Percentiles rank a stretch among this genome's conserved stretches.
phyloP scores from a whole-genome alignment of 352 stramenopile species.

The Thraustotheca clavata region DNA sequence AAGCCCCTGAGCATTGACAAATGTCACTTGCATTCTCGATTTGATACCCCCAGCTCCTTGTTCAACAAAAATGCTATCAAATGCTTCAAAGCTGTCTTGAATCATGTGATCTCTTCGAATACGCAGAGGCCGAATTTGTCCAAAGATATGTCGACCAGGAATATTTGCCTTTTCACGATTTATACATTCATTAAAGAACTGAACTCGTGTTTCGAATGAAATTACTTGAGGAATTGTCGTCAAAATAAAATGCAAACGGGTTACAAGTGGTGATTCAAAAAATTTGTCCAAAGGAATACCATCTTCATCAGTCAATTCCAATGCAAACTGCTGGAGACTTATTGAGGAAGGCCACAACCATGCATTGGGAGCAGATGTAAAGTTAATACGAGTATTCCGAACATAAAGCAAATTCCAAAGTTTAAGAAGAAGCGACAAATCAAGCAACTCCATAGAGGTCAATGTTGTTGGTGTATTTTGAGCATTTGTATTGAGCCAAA shows the following conservation, averaged over 20 bases:
- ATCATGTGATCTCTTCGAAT: constrained; percentile 84
- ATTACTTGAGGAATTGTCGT: constrained; percentile 73
- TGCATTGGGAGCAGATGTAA: constrained; percentile 26
- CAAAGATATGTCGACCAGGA: constrained; percentile 52
- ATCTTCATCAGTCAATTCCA: constrained; percentile 56
- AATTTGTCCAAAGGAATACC: constrained; percentile 22
- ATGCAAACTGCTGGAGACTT: constrained; percentile 48
- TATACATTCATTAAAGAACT: constrained; percentile 64
- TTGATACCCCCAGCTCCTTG: constrained; percentile 71
- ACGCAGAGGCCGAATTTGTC: constrained; percentile 38
- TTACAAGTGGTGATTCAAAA: not conserved
- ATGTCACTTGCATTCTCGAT: constrained; percentile 85
- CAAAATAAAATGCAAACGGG: constrained; percentile 35
- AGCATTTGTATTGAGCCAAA: constrained; percentile 18
- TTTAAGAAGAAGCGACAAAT: constrained; percentile 45
- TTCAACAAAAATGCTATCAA: constrained; percentile 48
- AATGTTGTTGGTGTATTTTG: not conserved
- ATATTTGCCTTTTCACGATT: constrained; percentile 50
- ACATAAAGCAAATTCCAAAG: constrained; percentile 78
- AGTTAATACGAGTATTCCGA: constrained; percentile 49
- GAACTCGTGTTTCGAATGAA: constrained; percentile 64
- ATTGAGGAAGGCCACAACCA: constrained; percentile 74
- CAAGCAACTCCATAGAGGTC: constrained; percentile 19
- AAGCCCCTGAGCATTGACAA: constrained; percentile 88
- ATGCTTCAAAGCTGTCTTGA: constrained; percentile 80